Base-by-base conservation (phyloP, 225 moss, liverwort and hornwort genomes). In the Physcomitrellopsis africana region DNA sequence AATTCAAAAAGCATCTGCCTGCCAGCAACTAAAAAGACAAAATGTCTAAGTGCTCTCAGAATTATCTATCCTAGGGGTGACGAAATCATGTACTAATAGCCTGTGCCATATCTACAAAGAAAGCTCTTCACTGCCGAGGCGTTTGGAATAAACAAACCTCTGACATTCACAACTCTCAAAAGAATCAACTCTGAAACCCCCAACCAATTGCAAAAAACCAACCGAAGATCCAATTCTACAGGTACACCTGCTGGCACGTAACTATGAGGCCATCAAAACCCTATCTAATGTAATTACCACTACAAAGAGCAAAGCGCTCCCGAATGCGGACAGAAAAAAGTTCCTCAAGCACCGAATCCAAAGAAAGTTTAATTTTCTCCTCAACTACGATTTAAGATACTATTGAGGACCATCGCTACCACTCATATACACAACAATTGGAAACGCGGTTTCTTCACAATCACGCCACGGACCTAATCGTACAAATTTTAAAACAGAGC, bases 191-290 rank as follows among this genome's bases (percentile, higher is more conserved):
- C 5, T 37, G 32, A 37, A 37, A 37, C 32, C 32, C 24, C 24
- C 24, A 24, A 24, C 24, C 1, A 24, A 24, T 24, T 24, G 24
- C 24, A 24, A 24, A 24, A 1, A 24, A 24, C 24, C 24, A 1
- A 56, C 29, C 18, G 8, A 24, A 68, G 24, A 19, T 37, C 32
- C 32, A 37, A 19, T n/a, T 8, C 29, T 20, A 42, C 48, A 13
- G 1, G 53, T 42, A 56, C 27, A 32, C 53, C 65, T 58, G 37
- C 43, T 22, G 26, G 45, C 32, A 37, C 32, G 32, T n/a, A 44
- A 54, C 48, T 37, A 13, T 22, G 44, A 60, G 23, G 20, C 20
- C 32, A 64, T 61, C 27, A 11, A 79, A 83, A 69, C 74, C 69
- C 78, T 74, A 69, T 17, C 6, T 17, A 15, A 59, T 59, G 19